Conservation (phyloP, 208 protist genomes). For the Leishmania martiniquensis region DNA sequence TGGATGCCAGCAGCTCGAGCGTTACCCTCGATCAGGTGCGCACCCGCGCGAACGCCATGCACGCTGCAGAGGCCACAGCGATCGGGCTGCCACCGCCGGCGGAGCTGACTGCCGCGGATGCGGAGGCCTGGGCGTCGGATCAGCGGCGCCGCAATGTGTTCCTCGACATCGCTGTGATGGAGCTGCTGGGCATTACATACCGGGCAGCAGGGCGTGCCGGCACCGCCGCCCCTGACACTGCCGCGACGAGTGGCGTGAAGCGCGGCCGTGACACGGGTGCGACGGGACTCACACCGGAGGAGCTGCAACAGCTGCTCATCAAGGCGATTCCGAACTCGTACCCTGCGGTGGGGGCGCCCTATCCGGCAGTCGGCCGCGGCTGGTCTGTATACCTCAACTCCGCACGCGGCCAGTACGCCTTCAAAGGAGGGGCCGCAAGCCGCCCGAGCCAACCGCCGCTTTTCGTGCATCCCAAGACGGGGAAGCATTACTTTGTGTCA, state of each 20-base stretch:
- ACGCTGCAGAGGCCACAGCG: conserved; percentile 17
- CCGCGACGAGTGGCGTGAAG: conserved; percentile 7
- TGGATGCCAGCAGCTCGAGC: conserved; percentile 14
- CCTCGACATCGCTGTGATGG: conserved; percentile 66
- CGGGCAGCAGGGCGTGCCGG: conserved; percentile 4
- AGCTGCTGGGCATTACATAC: conserved; percentile 59
- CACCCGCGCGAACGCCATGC: conserved; percentile 28
- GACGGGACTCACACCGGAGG: conserved; percentile 6
- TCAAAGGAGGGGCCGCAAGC: conserved; percentile 15
- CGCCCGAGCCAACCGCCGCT: conserved; percentile 26
- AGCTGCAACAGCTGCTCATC: conserved; percentile 18
- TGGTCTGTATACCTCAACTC: conserved; percentile 37
- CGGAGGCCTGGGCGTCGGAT: conserved; percentile 59
- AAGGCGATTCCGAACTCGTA: conserved; percentile 19
- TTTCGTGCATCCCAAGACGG: conserved; percentile 53
- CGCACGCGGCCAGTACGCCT: conserved; percentile 27
- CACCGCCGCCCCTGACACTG: not conserved
- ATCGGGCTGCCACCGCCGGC: conserved; percentile 20
- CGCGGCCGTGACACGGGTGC: conserved; percentile 10
- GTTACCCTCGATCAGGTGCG: conserved; percentile 32
- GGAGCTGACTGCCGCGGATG: conserved; percentile 27
- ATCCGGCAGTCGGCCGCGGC: conserved; percentile 19
- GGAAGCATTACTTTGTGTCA: conserved; percentile 55
- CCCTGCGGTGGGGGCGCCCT: conserved; percentile 18
- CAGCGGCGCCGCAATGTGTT: conserved; percentile 67